Evolutionary conservation across 371 early-diverging fungal species (phyloP), one percentile per base, ranked within the genome.

Genomic region (Mucor sp.): DNA sequence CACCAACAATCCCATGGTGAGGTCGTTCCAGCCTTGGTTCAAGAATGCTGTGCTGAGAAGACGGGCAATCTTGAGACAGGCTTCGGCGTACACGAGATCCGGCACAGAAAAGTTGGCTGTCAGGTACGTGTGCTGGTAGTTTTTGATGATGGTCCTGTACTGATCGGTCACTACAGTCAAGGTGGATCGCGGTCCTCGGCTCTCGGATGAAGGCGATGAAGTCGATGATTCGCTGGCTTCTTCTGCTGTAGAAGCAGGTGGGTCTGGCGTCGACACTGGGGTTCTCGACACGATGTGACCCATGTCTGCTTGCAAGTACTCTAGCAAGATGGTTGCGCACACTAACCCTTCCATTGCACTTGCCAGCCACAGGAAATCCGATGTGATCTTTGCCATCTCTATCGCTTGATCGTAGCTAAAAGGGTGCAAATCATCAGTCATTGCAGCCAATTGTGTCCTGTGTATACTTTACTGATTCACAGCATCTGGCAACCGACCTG

Each of bases 301-400:
- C 47, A 88, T 70, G 58, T 91, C 92, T 9, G 87, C 84, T 60
- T 88, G 88, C n/a, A 88, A 75, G 65, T 85, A 79, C 4, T 85
- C 85, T 33, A 87, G 62, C n/a, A 93, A 69, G 2, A 91, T 74
- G 50, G 83, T 82, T 0, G 92, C 89, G 62, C 89, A 87, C 32
- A 85, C 86, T n/a, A 89, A 75, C 3, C 92, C 91, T 75, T 95
- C 95, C 74, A 90, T 78, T 0, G 94, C 89, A 55, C 92, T 86
- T 30, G 87, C 94, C 23, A 89, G 84, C 95, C 95, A 95, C 57
- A 91, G 74, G 73, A 80, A 90, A 72, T 95, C 95, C 1, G 80
- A 78, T 50, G 81, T 86, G 15, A 79, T 69, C 67, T 89, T 89
- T 56, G 92, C 80, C 47, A 80, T 75, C 8, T 94, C 95, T 47